A percentile compares a stretch with the other conserved stretches of the same genome.
Conservation (phyloP, 2,329 filamentous ascomycete genomes). For the Pseudogymnoascus verrucosus region DNA sequence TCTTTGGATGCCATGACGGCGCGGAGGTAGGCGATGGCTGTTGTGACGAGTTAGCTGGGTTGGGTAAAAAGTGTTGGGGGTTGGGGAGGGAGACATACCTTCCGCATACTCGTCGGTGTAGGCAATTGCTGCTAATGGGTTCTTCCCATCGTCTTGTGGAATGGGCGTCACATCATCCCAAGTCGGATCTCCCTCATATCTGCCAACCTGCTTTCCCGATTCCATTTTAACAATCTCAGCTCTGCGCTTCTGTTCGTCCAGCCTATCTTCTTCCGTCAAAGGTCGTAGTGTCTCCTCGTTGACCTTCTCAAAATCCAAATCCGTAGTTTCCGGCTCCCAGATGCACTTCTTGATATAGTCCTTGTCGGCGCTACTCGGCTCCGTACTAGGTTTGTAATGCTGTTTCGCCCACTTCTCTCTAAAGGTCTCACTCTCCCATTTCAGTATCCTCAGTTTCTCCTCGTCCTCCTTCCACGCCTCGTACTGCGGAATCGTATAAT, state of each 20-base stretch:
- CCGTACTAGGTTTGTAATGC: not conserved
- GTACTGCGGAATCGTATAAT: conserved; percentile 20
- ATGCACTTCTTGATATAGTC: not conserved
- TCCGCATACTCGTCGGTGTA: conserved; percentile 87
- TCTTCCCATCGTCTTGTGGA: conserved; percentile 71
- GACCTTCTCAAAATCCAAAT: not conserved
- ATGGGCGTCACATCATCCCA: conserved; percentile 85
- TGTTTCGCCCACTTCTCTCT: conserved; percentile 8
- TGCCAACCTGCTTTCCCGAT: conserved; percentile 21
- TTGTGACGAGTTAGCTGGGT: not conserved
- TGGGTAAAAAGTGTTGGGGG: not conserved
- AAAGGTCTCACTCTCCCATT: conserved; percentile 18
- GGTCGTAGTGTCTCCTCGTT: not conserved
- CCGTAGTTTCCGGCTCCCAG: conserved; percentile 7
- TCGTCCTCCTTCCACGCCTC: conserved; percentile 15
- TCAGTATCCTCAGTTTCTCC: conserved; percentile 17
- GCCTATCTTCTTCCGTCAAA: conserved; percentile 13
- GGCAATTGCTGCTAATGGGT: conserved; percentile 83
- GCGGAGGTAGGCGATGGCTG: conserved; percentile 83
- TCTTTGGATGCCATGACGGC: conserved; percentile 89
- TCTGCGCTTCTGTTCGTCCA: conserved; percentile 23
- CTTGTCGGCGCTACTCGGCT: not conserved
- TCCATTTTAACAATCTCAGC: conserved; percentile 20
- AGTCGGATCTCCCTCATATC: conserved; percentile 46
- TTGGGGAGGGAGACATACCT: conserved; percentile 38